phyloP scores from a whole-genome alignment of 2,329 filamentous ascomycete genomes.

The Amesomyces nigricolor region DNA sequence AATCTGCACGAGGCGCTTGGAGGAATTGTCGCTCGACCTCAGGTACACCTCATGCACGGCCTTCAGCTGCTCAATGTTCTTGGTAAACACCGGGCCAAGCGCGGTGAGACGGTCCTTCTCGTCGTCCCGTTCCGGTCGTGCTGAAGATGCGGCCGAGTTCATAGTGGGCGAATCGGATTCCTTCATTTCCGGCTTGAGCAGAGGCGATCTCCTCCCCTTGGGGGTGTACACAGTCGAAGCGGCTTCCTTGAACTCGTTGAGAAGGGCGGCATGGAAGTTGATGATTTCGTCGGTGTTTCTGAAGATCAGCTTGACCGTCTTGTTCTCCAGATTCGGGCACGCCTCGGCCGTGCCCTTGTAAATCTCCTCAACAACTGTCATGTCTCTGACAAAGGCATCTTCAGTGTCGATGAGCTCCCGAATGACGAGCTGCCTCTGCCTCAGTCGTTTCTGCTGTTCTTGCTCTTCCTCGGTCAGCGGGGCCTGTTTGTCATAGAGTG shows the following conservation, averaged over 20 bases:
- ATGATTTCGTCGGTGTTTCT: conserved; percentile 90
- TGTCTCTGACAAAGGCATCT: conserved; percentile 82
- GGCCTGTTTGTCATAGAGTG: conserved; percentile 17
- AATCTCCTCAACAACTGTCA: conserved; percentile 96
- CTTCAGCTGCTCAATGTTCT: conserved; percentile 57
- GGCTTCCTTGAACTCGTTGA: conserved; percentile 73
- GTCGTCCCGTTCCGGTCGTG: conserved; percentile 45
- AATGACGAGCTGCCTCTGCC: conserved; percentile 75
- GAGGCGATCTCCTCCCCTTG: conserved; percentile 40
- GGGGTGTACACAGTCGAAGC: conserved; percentile 74
- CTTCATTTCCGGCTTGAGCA: conserved; percentile 35
- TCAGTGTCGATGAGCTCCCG: conserved; percentile 93
- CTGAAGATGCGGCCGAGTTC: conserved; percentile 31
- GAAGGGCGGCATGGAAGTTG: conserved; percentile 74
- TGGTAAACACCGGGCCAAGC: conserved; percentile 49
- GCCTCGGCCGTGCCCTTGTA: conserved; percentile 90
- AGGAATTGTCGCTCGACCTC: conserved; percentile 57
- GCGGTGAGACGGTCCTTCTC: conserved; percentile 47
- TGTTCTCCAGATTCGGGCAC: conserved; percentile 69
- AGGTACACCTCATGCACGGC: conserved; percentile 56
- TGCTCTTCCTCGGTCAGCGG: conserved; percentile 34
- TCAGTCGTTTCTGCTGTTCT: conserved; percentile 64
- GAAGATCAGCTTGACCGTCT: conserved; percentile 86
- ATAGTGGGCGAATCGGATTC: conserved; percentile 31
- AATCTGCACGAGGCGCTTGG: conserved; percentile 56